phyloP scores from a whole-genome alignment of 1,284 basidiomycete species.

The Cutaneotrichosporon spelunceum region DNA sequence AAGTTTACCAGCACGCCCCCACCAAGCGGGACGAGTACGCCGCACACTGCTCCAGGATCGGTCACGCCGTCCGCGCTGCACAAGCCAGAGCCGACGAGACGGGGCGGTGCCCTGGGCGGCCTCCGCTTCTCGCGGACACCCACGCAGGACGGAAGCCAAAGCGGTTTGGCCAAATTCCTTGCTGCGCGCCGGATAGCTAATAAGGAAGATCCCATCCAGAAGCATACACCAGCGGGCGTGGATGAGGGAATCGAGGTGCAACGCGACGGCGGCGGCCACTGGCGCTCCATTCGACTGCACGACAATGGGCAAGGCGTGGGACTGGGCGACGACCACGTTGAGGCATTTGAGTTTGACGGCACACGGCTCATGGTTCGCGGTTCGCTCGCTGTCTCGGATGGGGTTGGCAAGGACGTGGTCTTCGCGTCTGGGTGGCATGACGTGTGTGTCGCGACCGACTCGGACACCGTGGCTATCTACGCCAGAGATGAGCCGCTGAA shows the following conservation, averaged over 20 bases:
- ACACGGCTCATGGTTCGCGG: conserved; percentile 28
- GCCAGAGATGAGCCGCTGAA: conserved; percentile 5
- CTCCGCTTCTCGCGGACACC: conserved; percentile 11
- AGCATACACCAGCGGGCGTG: conserved; percentile 21
- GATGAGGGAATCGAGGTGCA: conserved; percentile 41
- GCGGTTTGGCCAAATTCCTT: conserved; percentile 41
- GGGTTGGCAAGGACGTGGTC: conserved; percentile 15
- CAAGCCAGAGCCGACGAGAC: background rate
- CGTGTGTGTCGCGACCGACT: conserved; percentile 19
- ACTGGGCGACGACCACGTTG: conserved; percentile 27
- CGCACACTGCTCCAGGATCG: background rate
- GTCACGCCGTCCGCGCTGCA: conserved; percentile 10
- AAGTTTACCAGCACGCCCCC: conserved; percentile 23
- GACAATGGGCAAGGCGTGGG: conserved; percentile 37
- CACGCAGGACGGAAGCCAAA: conserved; percentile 18
- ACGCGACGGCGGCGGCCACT: conserved; percentile 39
- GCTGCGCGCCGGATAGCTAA: conserved; percentile 20
- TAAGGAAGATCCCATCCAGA: conserved; percentile 4
- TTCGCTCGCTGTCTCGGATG: conserved; percentile 12
- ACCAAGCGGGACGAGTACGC: background rate
- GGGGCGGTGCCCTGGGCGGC: conserved; percentile 17
- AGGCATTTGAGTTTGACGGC: conserved; percentile 37
- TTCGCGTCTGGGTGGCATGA: conserved; percentile 27
- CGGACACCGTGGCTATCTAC: conserved; percentile 15
- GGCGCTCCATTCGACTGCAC: conserved; percentile 31